Conservation (phyloP, 2,329 filamentous ascomycete genomes). For the Ophiosphaerella narmari region DNA sequence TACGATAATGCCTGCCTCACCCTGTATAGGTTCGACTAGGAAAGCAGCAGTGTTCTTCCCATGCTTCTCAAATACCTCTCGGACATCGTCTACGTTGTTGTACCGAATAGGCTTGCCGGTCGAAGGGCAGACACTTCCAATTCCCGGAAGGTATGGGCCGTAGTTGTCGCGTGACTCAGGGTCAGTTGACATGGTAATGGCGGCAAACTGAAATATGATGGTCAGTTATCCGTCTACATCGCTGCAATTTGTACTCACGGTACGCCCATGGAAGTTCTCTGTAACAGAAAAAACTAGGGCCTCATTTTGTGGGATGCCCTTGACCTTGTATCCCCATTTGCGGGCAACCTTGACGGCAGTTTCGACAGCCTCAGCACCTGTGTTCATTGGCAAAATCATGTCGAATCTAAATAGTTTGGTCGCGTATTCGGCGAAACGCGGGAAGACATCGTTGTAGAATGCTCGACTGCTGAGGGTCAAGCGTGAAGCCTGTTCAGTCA, state of each 20-base stretch:
- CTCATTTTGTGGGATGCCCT: constrained; percentile 82
- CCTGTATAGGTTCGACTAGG: constrained; percentile 95
- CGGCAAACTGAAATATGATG: constrained; percentile 70
- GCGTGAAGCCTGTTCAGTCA: constrained; percentile 85
- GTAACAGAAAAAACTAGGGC: constrained; percentile 82
- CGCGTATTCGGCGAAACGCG: constrained; percentile 90
- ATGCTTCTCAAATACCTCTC: constrained; percentile 76
- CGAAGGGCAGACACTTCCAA: constrained; percentile 76
- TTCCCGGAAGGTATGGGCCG: constrained; percentile 88
- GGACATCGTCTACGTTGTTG: constrained; percentile 81
- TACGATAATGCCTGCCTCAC: constrained; percentile 95
- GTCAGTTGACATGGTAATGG: constrained; percentile 93
- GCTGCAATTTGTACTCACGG: constrained; percentile 62
- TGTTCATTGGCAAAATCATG: constrained; percentile 99
- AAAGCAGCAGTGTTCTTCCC: constrained; percentile 88
- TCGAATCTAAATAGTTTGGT: constrained; percentile 90
- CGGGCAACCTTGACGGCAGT: constrained; percentile 94
- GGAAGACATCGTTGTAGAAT: constrained; percentile 98
- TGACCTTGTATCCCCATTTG: constrained; percentile 98
- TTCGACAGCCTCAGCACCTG: constrained; percentile 93
- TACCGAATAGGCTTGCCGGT: constrained; percentile 81
- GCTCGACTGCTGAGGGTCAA: constrained; percentile 91
- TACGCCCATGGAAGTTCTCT: constrained; percentile 96
- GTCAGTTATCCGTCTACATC: constrained; percentile 12
- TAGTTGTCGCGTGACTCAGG: constrained; percentile 97